Evolutionary conservation across 108 stramenopile genomes (phyloP).

Genomic region (Conticribra weissflogii): DNA sequence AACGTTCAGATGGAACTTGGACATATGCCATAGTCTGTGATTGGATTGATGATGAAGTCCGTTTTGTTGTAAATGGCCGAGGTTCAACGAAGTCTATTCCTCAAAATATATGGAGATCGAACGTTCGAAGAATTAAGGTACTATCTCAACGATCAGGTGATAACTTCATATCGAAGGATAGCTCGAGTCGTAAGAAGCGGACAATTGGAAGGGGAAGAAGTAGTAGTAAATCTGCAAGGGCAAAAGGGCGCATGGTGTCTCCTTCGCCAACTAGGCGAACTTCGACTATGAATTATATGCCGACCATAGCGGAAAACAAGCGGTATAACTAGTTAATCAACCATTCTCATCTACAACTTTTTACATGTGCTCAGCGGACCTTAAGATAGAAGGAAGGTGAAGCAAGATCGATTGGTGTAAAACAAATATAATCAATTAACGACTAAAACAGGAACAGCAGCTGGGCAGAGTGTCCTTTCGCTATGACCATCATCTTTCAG

Average conservation of each 20-base stretch:
- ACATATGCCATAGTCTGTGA: slow-evolving; percentile 21
- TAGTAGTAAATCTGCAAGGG: slow-evolving; percentile 12
- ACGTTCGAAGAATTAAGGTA: slow-evolving; percentile 16
- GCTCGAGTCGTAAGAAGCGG: slow-evolving; percentile 1
- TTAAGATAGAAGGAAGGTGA: too few species aligned
- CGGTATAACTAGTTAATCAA: neutral
- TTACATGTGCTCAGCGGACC: neutral
- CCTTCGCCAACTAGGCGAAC: slow-evolving; percentile 34
- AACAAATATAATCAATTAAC: too few species aligned
- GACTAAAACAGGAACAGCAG: too few species aligned
- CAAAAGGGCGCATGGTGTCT: slow-evolving; percentile 19
- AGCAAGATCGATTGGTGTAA: too few species aligned
- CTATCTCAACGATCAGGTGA: slow-evolving; percentile 36
- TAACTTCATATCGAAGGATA: slow-evolving; percentile 8
- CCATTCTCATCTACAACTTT: neutral
- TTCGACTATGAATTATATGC: slow-evolving; percentile 13
- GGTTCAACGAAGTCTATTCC: slow-evolving; percentile 24
- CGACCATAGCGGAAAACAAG: slow-evolving; percentile 23
- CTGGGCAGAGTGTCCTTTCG: too few species aligned
- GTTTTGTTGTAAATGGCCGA: slow-evolving; percentile 21
- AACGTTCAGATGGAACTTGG: slow-evolving; percentile 22
- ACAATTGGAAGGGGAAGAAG: neutral
- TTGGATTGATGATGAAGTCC: slow-evolving; percentile 7
- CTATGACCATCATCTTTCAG: too few species aligned
- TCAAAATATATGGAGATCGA: slow-evolving; percentile 13